phyloP scores from a whole-genome alignment of 768 basidiomycete genomes.

The Termitomyces sp. region DNA sequence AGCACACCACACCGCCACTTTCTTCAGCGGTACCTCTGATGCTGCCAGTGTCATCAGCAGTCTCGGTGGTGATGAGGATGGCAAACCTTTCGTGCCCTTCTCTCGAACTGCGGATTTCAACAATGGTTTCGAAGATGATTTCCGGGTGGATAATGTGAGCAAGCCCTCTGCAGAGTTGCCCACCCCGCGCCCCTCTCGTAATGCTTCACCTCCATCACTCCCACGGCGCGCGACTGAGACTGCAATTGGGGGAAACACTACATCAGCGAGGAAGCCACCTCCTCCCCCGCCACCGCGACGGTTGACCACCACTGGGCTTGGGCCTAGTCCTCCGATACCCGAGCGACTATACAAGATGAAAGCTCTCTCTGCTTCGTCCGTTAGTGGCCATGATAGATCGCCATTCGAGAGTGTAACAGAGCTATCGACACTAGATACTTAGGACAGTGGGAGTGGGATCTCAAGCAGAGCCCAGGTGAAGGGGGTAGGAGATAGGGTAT shows the following conservation, averaged over 20 bases:
- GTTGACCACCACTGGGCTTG: conserved; percentile 21
- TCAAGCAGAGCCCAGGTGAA: conserved; percentile 64
- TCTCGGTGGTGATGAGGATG: conserved; percentile 39
- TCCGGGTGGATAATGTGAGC: conserved; percentile 3
- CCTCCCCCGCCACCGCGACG: conserved; percentile 67
- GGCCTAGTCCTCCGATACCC: conserved; percentile 43
- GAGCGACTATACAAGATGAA: conserved; percentile 28
- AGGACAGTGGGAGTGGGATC: conserved; percentile 34
- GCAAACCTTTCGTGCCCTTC: conserved; percentile 21
- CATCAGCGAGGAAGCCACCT: conserved; percentile 39
- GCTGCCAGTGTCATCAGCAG: conserved; percentile 38
- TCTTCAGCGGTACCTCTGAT: conserved; percentile 37
- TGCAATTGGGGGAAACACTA: conserved; percentile 13
- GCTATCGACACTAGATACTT: conserved; percentile 21
- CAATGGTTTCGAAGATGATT: conserved; percentile 12
- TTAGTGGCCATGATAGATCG: conserved; percentile 40
- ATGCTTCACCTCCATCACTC: conserved; percentile 13
- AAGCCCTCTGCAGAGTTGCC: background rate
- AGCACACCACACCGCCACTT: conserved; percentile 33
- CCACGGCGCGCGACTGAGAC: conserved; percentile 17
- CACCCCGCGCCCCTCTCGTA: background rate
- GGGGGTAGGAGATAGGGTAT: conserved; percentile 24
- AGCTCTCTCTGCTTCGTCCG: conserved; percentile 28
- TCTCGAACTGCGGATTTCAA: conserved; percentile 4
- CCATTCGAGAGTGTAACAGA: conserved; percentile 65